Conservation (phyloP, 1,284 basidiomycete species). For the Abortiporus biennis region DNA sequence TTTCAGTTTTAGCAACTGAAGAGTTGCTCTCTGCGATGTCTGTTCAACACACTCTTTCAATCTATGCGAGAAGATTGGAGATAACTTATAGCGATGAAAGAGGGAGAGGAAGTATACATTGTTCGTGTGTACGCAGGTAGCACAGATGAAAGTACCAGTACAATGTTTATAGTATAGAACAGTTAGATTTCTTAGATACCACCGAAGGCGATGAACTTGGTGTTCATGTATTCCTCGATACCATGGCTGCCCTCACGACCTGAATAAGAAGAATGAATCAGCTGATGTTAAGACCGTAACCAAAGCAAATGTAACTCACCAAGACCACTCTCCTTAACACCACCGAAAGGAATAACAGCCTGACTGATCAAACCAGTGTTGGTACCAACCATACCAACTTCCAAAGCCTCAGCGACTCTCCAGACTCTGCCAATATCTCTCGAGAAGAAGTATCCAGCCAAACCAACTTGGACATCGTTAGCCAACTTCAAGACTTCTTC, state of each 20-base stretch:
- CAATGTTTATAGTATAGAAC: no score
- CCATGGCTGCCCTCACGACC: slow-evolving; percentile 73
- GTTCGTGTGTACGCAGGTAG: no score
- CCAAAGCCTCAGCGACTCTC: slow-evolving; percentile 95
- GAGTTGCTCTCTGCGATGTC: no score
- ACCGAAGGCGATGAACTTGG: slow-evolving; percentile 79
- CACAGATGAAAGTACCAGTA: no score
- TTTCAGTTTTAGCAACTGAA: no score
- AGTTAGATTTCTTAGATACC: no score
- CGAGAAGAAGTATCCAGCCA: slow-evolving; percentile 94
- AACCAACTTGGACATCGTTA: slow-evolving; percentile 80
- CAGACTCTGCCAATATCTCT: slow-evolving; percentile 87
- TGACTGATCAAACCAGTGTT: slow-evolving; percentile 84
- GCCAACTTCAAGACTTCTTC: slow-evolving; percentile 86
- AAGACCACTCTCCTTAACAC: slow-evolving; percentile 83
- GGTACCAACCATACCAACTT: slow-evolving; percentile 93
- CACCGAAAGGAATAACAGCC: slow-evolving; percentile 88
- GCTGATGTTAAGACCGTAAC: neutral
- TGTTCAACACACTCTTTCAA: no score
- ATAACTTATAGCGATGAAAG: no score
- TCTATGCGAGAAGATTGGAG: no score
- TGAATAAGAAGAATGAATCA: slow-evolving; percentile 18
- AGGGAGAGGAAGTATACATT: no score
- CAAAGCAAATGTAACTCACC: slow-evolving; percentile 29
- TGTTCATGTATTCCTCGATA: slow-evolving; percentile 80